Percentiles rank a stretch among this genome's conserved stretches.
phyloP scores from a whole-genome alignment of 352 stramenopile genomes.

The Phytophthora ramorum region DNA sequence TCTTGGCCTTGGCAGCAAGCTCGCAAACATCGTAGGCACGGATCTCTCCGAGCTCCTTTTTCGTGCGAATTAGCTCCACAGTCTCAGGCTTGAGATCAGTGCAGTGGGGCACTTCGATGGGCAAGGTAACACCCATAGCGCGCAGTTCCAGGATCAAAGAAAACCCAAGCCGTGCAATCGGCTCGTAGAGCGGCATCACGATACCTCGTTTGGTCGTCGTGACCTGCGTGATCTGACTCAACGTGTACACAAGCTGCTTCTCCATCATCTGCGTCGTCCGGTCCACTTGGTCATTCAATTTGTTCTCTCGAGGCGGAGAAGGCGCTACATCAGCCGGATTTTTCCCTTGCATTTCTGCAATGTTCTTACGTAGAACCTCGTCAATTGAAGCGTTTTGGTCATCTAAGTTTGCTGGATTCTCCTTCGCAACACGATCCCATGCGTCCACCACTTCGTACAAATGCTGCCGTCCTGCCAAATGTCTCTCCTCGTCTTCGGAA shows the following conservation, averaged over 20 bases:
- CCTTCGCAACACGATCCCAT: constrained; percentile 28
- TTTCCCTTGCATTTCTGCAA: constrained; percentile 25
- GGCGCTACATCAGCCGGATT: constrained; percentile 16
- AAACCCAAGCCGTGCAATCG: constrained; percentile 43
- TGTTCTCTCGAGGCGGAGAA: constrained; percentile 20
- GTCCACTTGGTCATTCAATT: constrained; percentile 18
- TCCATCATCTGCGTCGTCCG: constrained; percentile 35
- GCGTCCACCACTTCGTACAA: constrained; percentile 41
- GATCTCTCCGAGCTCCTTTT: constrained; percentile 34
- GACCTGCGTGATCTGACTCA: constrained; percentile 39
- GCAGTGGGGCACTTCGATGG: constrained; percentile 66
- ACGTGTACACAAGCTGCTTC: constrained; percentile 41
- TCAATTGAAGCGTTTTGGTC: constrained; percentile 37
- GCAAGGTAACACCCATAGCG: constrained; percentile 44
- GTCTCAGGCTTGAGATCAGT: constrained; percentile 50
- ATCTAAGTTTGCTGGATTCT: constrained; percentile 34
- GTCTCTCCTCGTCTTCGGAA: constrained; percentile 34
- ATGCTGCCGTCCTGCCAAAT: constrained; percentile 41
- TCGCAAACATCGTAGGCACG: constrained; percentile 44
- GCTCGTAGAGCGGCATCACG: constrained; percentile 61
- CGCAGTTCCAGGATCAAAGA: constrained; percentile 62
- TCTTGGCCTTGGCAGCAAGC: constrained; percentile 35
- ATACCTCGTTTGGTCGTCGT: constrained; percentile 51
- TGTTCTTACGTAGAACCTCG: constrained; percentile 23
- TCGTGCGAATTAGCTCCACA: constrained; percentile 41